phyloP scores from a whole-genome alignment of 805 yeast species.

The Yamadazyma insecticola region DNA sequence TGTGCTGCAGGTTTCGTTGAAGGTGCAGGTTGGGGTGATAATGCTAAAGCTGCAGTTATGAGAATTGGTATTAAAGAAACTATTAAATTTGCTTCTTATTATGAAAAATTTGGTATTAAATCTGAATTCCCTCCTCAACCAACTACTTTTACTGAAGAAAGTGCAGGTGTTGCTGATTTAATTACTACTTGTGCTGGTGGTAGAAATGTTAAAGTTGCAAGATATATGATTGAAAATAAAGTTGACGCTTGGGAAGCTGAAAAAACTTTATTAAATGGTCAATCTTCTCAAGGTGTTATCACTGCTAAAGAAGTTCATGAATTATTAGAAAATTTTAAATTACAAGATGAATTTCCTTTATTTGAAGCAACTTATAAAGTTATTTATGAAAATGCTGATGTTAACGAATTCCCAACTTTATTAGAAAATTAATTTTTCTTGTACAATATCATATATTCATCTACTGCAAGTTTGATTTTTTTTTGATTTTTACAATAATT shows the following conservation, averaged over 20 bases:
- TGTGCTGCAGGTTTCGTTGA: constrained; percentile 96
- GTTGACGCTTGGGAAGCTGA: constrained; percentile 80
- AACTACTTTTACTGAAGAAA: constrained; percentile 84
- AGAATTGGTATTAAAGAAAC: constrained; percentile 91
- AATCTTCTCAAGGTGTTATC: constrained; percentile 92
- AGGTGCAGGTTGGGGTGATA: constrained; percentile 98
- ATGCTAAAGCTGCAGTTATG: constrained; percentile 97
- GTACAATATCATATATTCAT: too few species aligned
- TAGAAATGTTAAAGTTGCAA: constrained; percentile 90
- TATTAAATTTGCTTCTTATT: constrained; percentile 65
- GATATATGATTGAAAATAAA: constrained; percentile 75
- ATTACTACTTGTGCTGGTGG: constrained; percentile 98
- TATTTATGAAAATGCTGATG: constrained; percentile 67
- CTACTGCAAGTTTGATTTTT: too few species aligned
- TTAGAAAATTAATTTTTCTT: constrained; percentile 43
- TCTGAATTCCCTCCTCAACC: constrained; percentile 57
- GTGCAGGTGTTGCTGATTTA: constrained; percentile 97
- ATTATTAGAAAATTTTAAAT: constrained; percentile 52
- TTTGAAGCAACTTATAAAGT: constrained; percentile 78
- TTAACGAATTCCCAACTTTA: constrained; percentile 70
- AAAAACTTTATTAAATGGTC: constrained; percentile 84
- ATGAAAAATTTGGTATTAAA: constrained; percentile 53
- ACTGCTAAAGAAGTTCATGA: constrained; percentile 91
- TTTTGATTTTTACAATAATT: too few species aligned
- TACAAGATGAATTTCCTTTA: constrained; percentile 72